Base-by-base conservation (phyloP, 179 eudicot genomes). In the Silene vulgaris region DNA sequence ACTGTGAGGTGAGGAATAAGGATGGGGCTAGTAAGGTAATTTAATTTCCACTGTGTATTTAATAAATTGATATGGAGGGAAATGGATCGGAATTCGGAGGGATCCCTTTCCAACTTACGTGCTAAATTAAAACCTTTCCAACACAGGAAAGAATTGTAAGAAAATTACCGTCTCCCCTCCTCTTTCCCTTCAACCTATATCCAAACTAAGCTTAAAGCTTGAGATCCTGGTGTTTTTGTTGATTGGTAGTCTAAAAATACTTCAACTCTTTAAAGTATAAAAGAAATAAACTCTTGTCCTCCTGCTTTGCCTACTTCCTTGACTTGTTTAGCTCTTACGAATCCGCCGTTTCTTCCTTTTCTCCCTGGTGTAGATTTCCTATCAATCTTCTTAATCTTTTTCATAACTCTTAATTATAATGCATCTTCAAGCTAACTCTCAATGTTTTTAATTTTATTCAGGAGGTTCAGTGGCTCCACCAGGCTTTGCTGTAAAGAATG, bases 401-500 rank as follows among this genome's bases (percentile, higher is more conserved):
- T 6, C 21, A 5, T 13, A 28, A 17, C 23, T 6, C 45, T 30
- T 19, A 8, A 11, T 65, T 75, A 64, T 54, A 50, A 40, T 16
- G 73, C 21, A 64, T 74, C 26, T 21, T 21, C 12, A 16, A 67
- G 52, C 52, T 32, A 20, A n/a, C 2, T 67, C 8, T 67, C 11
- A 61, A 19, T 61, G 12, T 20, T 6, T 20, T 21, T 62, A 20
- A 2, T 62, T 65, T 64, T 56, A 69, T 64, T 61, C 63, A 52
- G 71, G 73, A 19, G 76, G 78, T 74, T 62, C 84, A 75, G 86
- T 74, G 74, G 77, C 74, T 43, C 76, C 81, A 19, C 79, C 86
- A 29, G 84, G 85, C 64, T 70, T 74, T 60, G 16, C 48, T 71
- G 69, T 71, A 76, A 74, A 74, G 69, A 81, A 63, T 71, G 62